phyloP scores from a whole-genome alignment of 495 filamentous ascomycete species.

The Parathielavia appendiculata region DNA sequence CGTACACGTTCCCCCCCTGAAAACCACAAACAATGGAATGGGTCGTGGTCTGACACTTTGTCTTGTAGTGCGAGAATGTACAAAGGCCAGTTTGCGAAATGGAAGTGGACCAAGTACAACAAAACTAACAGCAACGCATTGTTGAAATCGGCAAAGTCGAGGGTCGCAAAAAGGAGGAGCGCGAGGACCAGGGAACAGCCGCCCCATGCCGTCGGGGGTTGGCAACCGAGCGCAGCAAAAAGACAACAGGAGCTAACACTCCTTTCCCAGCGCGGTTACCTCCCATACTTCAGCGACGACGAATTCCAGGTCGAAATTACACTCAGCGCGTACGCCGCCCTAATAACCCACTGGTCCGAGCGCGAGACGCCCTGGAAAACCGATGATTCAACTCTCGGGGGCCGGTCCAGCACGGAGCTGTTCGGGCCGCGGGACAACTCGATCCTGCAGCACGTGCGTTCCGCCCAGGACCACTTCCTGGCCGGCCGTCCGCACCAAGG shows the following conservation, averaged over 20 bases:
- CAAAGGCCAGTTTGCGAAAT: slow-evolving; percentile 36
- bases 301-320: slow-evolving; percentile 3
- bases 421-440: slow-evolving; percentile 6
- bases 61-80: slow-evolving; percentile 32
- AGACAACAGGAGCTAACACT: background rate
- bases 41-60: background rate
- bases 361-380: slow-evolving; percentile 13
- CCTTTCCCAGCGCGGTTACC: background rate
- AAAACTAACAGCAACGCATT: slow-evolving; percentile 16
- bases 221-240: background rate
- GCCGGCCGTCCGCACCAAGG: slow-evolving; percentile 9
- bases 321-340: slow-evolving; percentile 15
- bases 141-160: slow-evolving; percentile 12
- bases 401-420: background rate
- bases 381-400: background rate
- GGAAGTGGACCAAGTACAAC: slow-evolving; percentile 37
- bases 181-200: background rate
- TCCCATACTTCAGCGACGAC: slow-evolving; percentile 7
- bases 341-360: slow-evolving; percentile 18
- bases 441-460: slow-evolving; percentile 25
- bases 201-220: background rate
- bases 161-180: background rate
- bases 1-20: slow-evolving; percentile 18
- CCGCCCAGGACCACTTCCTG: slow-evolving; percentile 21
- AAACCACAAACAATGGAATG: background rate